A percentile compares a stretch with the other conserved stretches of the same genome.
Conservation (phyloP, 2,329 filamentous ascomycete species). For the Trichoderma semiorbis region DNA sequence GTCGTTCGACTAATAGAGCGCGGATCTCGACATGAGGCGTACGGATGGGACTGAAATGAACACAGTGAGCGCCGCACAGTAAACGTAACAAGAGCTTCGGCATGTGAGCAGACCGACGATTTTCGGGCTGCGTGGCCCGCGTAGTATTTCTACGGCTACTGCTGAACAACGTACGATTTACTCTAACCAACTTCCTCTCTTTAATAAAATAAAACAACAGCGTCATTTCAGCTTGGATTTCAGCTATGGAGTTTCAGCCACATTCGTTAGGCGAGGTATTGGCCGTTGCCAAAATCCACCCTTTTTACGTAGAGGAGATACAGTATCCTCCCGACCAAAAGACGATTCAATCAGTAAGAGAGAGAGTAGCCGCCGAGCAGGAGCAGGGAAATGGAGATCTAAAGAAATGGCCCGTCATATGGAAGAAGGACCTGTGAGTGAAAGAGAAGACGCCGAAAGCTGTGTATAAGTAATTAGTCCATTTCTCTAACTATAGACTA, state of each 20-base stretch:
- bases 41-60: background rate
- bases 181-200: background rate
- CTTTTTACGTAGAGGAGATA: constrained; percentile 31
- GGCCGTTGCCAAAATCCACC: constrained; percentile 34
- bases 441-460: background rate
- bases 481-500: background rate
- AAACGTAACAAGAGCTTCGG: background rate
- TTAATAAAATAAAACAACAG: background rate
- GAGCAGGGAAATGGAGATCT: background rate
- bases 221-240: background rate
- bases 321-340: constrained; percentile 31
- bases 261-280: constrained; percentile 32
- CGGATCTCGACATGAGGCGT: no score
- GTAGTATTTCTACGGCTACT: background rate
- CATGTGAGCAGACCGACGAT: background rate
- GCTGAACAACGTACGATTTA: background rate
- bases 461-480: background rate
- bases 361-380: constrained; percentile 2
- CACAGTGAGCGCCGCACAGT: background rate
- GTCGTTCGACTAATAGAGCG: background rate
- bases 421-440: constrained; percentile 26
- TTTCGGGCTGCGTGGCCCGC: background rate
- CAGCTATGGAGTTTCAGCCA: constrained; percentile 6
- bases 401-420: constrained; percentile 21
- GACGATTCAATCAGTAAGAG: constrained; percentile 2